Base-by-base conservation (phyloP, 1,284 basidiomycete genomes). In the Tremellales sp. region DNA sequence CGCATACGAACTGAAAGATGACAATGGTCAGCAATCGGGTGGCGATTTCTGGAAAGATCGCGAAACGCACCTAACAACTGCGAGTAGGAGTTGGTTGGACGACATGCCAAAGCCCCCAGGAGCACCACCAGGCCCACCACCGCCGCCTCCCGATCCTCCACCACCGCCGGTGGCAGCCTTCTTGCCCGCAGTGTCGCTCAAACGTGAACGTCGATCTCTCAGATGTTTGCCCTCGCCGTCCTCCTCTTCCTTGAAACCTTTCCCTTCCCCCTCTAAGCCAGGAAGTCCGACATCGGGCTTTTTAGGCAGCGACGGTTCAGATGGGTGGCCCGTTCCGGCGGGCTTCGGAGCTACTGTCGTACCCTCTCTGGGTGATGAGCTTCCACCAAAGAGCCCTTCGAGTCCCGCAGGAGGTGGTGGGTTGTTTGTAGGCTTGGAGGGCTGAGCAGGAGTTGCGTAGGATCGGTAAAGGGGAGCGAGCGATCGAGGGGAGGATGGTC, bases 41-140 rank as follows among this genome's bases (percentile, higher is more conserved):
- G 9, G n/a, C 9, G n/a, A 26, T 3, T n/a, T n/a, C n/a, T n/a
- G n/a, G n/a, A n/a, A n/a, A n/a, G n/a, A n/a, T n/a, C n/a, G n/a
- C n/a, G 4, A 10, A 1, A 53, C 66, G 51, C 44, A 69, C 61
- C 51, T 52, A 27, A 71, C 45, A 24, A 61, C 53, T 10, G 65
- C 61, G 10, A 72, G 54, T 19, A 72, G 45, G 8, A 72, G 50
- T 57, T 71, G 70, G 48, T 73, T 73, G 2, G 66, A 61, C 1
- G 65, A 66, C 59, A 71, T 57, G 40, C 61, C 60, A 38, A 61
- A 60, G 22, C 51, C 54, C 28, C 54, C 55, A 38, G 37, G 32
- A 10, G 31, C 33, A 8, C 57, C 57, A 24, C 61, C 59, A 4
- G 59, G 56, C 22, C 52, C 53, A 16, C 60, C 59, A 38, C 56